Evolutionary conservation across 148 eudicot species (phyloP).

Genomic region (Fagopyrum esculentum): DNA sequence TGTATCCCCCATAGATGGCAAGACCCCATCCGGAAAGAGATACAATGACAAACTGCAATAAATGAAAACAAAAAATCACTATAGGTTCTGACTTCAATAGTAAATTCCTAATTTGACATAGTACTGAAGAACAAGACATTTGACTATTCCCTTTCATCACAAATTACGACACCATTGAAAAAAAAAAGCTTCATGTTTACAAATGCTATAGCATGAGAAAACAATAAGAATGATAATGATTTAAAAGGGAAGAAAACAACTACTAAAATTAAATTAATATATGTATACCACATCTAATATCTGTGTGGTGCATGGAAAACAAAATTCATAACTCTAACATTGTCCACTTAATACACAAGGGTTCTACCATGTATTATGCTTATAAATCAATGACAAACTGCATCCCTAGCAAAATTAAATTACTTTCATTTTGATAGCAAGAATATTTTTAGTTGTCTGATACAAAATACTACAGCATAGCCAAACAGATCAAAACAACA

Average conservation of each 20-base stretch:
- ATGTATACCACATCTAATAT: background rate
- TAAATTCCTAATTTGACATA: background rate
- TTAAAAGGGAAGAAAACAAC: background rate
- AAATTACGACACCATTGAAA: background rate
- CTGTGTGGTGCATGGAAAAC: background rate
- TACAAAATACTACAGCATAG: background rate
- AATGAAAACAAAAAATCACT: conserved; percentile 12
- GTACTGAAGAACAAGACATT: background rate
- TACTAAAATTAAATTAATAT: background rate
- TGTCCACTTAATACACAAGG: background rate
- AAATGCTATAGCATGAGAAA: too few species aligned
- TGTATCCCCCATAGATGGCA: conserved; percentile 49
- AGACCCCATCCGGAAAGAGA: conserved; percentile 83
- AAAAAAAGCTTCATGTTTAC: background rate
- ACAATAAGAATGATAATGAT: too few species aligned
- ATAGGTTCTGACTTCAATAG: background rate
- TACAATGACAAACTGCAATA: conserved; percentile 72
- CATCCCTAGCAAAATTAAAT: background rate
- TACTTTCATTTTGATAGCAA: background rate
- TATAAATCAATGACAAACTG: background rate
- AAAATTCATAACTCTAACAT: background rate
- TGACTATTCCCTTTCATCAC: background rate
- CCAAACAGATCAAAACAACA: background rate
- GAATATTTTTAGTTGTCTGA: background rate
- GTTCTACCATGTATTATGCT: background rate